Conservation (phyloP, 768 basidiomycete species). For the Megacollybia marginata region DNA sequence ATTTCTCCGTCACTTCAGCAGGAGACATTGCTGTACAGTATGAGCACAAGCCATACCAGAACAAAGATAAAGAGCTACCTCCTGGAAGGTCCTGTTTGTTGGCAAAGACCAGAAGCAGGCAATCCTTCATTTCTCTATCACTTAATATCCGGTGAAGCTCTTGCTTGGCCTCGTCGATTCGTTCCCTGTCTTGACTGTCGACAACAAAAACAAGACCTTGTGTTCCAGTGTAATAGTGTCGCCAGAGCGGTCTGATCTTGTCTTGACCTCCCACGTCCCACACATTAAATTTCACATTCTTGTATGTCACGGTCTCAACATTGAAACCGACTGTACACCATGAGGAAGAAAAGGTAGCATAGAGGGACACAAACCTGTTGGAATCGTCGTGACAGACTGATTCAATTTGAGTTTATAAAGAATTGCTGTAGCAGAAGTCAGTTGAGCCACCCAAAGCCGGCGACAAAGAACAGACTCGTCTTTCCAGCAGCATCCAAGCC, state of each 20-base stretch:
- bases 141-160: conserved; percentile 94
- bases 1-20: conserved; percentile 95
- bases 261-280: conserved; percentile 99
- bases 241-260: conserved; percentile 97
- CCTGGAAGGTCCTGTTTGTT: conserved; percentile 99
- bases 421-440: conserved; percentile 56
- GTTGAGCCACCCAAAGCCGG: neutral
- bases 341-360: conserved; percentile 4
- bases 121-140: conserved; percentile 98
- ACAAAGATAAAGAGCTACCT: conserved; percentile 36
- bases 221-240: conserved; percentile 98
- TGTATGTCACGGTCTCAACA: conserved; percentile 98
- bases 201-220: conserved; percentile 98
- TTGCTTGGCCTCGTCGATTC: conserved; percentile 93
- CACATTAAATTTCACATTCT: conserved; percentile 93
- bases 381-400: conserved; percentile 97
- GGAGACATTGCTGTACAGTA: conserved; percentile 84
- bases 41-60: neutral
- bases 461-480: conserved; percentile 66
- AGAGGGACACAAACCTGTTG: conserved; percentile 59
- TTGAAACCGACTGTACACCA: conserved; percentile 84
- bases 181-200: conserved; percentile 91
- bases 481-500: conserved; percentile 98
- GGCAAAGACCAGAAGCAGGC: conserved; percentile 93
- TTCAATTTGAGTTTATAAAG: conserved; percentile 98